Evolutionary conservation across 2,329 filamentous ascomycete genomes (phyloP), one percentile per base, ranked within the genome.

Genomic region (Hypoxylon sp.): DNA sequence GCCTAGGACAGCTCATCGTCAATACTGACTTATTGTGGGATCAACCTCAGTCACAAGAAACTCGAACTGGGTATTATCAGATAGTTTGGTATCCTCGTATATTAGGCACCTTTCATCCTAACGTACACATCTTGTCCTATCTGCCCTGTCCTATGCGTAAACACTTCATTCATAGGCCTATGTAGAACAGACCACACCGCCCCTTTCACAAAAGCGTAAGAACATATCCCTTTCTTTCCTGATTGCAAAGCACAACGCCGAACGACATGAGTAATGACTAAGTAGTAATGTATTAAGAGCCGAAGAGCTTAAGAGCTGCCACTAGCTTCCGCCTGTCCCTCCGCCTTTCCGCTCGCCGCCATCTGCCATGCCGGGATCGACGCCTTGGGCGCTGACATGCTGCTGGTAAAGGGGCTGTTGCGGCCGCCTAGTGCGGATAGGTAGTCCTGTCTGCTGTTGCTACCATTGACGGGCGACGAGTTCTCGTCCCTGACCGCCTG

Each of bases 301-400:
- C 25, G 30, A 58, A 46, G 47, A 60, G 47, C 47, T 63, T 16
- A 74, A 59, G 72, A 68, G 55, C 71, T 71, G 64, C 65, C 67
- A 14, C 67, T 55, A 16, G 68, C 73, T 12, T 72, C 67, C 54
- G 77, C 61, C 29, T 66, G 71, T 59, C 30, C 59, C 19, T 61
- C 67, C 78, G 85, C 87, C 43, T 55, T 55, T 9, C 29, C 45
- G 73, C 85, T 88, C 30, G 88, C 83, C 75, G 90, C 90, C 84
- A 93, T 86, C 79, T 94, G 91, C 91, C 91, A 94, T 3, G 91
- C 87, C 3, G 91, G 91, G 70, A 94, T 94, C 9, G 90, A 88
- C 9, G 91, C 90, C 79, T 86, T 89, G 32, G 79, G 81, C 12
- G 78, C 74, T 37, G 78, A 67, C 82, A 80, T 61, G 37, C 14